A percentile compares a stretch with the other conserved stretches of the same genome.
phyloP scores from a whole-genome alignment of 2,329 filamentous ascomycete genomes.

The Pezizomycotina sp. region DNA sequence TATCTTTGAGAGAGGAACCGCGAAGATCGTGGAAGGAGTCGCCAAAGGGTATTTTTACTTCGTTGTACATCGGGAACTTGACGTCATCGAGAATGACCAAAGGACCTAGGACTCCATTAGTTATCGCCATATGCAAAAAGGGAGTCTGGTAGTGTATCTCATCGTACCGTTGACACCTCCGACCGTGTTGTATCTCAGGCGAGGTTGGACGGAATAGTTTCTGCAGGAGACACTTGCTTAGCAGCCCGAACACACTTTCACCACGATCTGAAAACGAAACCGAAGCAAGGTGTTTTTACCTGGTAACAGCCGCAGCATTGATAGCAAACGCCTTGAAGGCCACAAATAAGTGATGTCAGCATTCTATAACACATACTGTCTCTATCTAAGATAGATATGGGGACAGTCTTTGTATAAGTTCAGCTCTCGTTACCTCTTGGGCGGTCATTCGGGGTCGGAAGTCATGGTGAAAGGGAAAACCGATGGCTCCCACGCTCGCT shows the following conservation, averaged over 20 bases:
- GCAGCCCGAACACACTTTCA: background rate
- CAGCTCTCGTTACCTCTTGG: too few relatives aligned
- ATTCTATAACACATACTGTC: too few relatives aligned
- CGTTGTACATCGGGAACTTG: slow-evolving; percentile 94
- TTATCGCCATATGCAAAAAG: too few relatives aligned
- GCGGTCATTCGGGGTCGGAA: too few relatives aligned
- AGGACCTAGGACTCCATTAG: too few relatives aligned
- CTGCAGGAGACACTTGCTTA: slow-evolving; percentile 1
- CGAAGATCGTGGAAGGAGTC: background rate
- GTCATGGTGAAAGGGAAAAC: too few relatives aligned
- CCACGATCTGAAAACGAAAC: too few relatives aligned
- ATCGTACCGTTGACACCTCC: slow-evolving; percentile 97
- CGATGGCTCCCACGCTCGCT: too few relatives aligned
- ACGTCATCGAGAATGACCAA: slow-evolving; percentile 82
- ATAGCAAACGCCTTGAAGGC: slow-evolving; percentile 26
- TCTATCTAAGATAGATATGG: too few relatives aligned
- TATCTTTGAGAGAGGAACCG: background rate
- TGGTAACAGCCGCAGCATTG: slow-evolving; percentile 25
- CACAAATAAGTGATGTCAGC: too few relatives aligned
- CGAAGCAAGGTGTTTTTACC: slow-evolving; percentile 15
- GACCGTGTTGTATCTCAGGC: slow-evolving; percentile 93
- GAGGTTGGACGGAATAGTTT: slow-evolving; percentile 40
- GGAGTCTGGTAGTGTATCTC: too few relatives aligned
- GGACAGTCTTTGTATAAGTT: too few relatives aligned
- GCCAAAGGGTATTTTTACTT: slow-evolving; percentile 29